phyloP scores from a whole-genome alignment of 768 basidiomycete species.

The Termitomyces sp. region DNA sequence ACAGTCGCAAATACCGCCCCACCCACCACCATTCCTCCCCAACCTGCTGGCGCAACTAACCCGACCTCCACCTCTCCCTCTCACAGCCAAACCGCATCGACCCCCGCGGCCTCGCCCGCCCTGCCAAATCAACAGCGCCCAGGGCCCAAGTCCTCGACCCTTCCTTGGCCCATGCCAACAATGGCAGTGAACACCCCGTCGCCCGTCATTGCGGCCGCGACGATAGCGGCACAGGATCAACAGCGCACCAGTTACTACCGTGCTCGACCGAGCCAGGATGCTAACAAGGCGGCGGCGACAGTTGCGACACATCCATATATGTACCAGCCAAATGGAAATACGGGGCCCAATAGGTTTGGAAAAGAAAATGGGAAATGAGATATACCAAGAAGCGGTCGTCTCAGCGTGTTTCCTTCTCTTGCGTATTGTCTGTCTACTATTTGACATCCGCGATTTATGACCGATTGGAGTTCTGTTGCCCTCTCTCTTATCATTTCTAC shows the following conservation, averaged over 20 bases:
- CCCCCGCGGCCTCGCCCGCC: slow-evolving; percentile 49
- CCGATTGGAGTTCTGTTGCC: not conserved
- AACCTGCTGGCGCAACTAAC: slow-evolving; percentile 8
- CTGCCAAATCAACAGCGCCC: slow-evolving; percentile 36
- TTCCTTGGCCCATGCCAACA: slow-evolving; percentile 73
- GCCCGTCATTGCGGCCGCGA: slow-evolving; percentile 41
- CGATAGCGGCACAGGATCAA: slow-evolving; percentile 28
- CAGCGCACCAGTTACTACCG: slow-evolving; percentile 53
- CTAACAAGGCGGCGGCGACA: slow-evolving; percentile 2
- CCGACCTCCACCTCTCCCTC: slow-evolving; percentile 30
- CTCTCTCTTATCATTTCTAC: not conserved
- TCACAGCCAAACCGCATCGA: slow-evolving; percentile 35
- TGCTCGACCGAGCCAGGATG: slow-evolving; percentile 28
- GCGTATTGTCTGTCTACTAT: not conserved
- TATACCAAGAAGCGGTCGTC: not conserved
- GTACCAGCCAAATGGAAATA: slow-evolving; percentile 37
- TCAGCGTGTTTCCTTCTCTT: not conserved
- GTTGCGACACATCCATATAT: slow-evolving; percentile 32
- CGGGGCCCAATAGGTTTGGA: slow-evolving; percentile 16
- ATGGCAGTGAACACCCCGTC: slow-evolving; percentile 56
- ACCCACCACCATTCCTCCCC: slow-evolving; percentile 13
- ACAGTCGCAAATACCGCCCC: slow-evolving; percentile 18
- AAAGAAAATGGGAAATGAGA: slow-evolving; percentile 27
- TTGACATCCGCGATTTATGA: not conserved
- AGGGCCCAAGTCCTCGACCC: slow-evolving; percentile 17